phyloP scores from a whole-genome alignment of 2,329 filamentous ascomycete genomes.

The Simplicillium aogashimaense region DNA sequence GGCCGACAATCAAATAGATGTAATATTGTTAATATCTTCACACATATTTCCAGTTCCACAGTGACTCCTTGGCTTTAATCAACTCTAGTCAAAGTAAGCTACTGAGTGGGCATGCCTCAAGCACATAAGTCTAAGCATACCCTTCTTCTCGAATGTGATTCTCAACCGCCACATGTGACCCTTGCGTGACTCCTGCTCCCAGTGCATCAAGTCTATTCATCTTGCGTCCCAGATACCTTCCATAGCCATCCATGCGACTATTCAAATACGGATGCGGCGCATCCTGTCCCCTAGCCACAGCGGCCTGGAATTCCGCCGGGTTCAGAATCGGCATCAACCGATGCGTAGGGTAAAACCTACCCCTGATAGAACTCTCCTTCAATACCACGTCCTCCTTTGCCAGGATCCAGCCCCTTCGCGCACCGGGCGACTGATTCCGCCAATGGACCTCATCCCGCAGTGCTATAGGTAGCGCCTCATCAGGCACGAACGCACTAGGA shows the following conservation, averaged over 20 bases:
- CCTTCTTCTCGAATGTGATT: conserved; percentile 21
- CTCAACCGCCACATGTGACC: conserved; percentile 23
- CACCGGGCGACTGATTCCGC: conserved; percentile 20
- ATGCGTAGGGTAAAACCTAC: conserved; percentile 49
- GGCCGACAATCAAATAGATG: no score
- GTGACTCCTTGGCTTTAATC: no score
- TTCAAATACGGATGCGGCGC: conserved; percentile 41
- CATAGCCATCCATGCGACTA: conserved; percentile 35
- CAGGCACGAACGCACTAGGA: conserved; percentile 17
- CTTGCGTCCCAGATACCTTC: conserved; percentile 30
- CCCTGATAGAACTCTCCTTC: conserved; percentile 37
- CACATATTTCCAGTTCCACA: no score
- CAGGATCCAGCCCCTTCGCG: conserved; percentile 27
- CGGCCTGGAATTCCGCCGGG: conserved; percentile 23
- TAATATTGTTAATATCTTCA: no score
- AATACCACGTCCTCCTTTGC: conserved; percentile 35
- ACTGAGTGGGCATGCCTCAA: no score
- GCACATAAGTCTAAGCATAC: no score
- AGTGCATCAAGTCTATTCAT: conserved; percentile 30
- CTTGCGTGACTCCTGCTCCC: conserved; percentile 29
- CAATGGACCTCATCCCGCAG: conserved; percentile 29
- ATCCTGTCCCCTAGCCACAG: conserved; percentile 25
- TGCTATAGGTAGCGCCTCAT: conserved; percentile 29
- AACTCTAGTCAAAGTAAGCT: no score
- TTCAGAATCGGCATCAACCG: conserved; percentile 41